phyloP scores from a whole-genome alignment of 192 early-diverging fungal species.

The Linderina pennispora region DNA sequence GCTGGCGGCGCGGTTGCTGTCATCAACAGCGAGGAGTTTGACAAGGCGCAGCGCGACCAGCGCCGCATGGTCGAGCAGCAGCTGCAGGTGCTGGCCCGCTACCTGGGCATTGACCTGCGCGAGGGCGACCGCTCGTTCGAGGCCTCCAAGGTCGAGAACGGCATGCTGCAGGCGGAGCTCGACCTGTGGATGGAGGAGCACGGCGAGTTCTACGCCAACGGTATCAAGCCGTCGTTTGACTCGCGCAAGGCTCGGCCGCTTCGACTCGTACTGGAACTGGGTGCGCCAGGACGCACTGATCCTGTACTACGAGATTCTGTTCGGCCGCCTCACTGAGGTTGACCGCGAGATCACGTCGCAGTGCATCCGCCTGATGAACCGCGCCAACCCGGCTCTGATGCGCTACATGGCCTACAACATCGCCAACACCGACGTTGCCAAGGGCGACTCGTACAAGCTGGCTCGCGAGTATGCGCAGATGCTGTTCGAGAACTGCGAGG shows the following conservation, averaged over 20 bases:
- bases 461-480: slow-evolving; percentile 74
- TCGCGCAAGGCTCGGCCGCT: slow-evolving; percentile 80
- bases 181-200: slow-evolving; percentile 91
- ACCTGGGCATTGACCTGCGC: slow-evolving; percentile 76
- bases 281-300: slow-evolving; percentile 74
- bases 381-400: slow-evolving; percentile 71
- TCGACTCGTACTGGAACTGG: slow-evolving; percentile 99
- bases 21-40: slow-evolving; percentile 91
- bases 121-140: slow-evolving; percentile 75
- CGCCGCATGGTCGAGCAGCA: slow-evolving; percentile 75
- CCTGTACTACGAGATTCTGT: slow-evolving; percentile 91
- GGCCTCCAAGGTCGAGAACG: slow-evolving; percentile 57
- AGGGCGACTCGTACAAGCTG: slow-evolving; percentile 77
- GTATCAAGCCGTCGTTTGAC: slow-evolving; percentile 82
- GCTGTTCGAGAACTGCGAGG: slow-evolving; percentile 86
- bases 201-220: slow-evolving; percentile 83
- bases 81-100: slow-evolving; percentile 80
- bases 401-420: slow-evolving; percentile 86
- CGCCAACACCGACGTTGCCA: slow-evolving; percentile 64
- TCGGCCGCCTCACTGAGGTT: slow-evolving; percentile 76
- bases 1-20: slow-evolving; percentile 64
- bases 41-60: slow-evolving; percentile 74
- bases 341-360: slow-evolving; percentile 91
- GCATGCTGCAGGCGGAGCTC: slow-evolving; percentile 71
- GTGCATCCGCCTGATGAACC: slow-evolving; percentile 89